Conservation (phyloP, 2,329 filamentous ascomycete genomes). For the Chalara sp. region DNA sequence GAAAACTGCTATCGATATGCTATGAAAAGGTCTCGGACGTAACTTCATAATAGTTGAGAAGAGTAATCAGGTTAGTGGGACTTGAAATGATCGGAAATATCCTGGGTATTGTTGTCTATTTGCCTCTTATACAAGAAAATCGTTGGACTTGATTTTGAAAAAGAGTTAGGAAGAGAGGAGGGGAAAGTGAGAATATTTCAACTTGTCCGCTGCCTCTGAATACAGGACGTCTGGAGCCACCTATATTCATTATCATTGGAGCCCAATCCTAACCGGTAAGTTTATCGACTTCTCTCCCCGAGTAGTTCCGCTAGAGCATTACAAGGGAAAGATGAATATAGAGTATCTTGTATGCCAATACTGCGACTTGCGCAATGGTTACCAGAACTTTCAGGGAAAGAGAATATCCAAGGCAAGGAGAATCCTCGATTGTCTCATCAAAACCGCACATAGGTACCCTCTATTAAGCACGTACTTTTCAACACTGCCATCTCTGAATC, state of each 20-base stretch:
- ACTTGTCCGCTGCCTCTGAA: neutral
- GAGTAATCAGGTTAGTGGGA: constrained; percentile 36
- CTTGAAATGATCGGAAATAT: constrained; percentile 49
- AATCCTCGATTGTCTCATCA: constrained; percentile 47
- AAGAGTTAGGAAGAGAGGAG: too few relatives aligned
- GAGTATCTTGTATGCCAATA: too few relatives aligned
- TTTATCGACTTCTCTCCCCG: too few relatives aligned
- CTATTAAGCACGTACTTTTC: constrained; percentile 52
- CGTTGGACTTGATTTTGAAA: too few relatives aligned
- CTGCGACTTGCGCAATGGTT: too few relatives aligned
- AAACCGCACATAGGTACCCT: constrained; percentile 44
- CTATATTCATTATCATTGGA: constrained; percentile 54
- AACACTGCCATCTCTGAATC: constrained; percentile 46
- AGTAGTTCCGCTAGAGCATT: neutral
- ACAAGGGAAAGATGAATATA: neutral
- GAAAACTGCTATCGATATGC: constrained; percentile 34
- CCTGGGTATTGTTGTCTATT: constrained; percentile 48
- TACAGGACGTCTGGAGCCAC: constrained; percentile 37
- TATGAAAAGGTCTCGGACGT: constrained; percentile 36
- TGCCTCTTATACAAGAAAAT: too few relatives aligned
- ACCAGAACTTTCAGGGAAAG: constrained; percentile 50
- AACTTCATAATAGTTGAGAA: constrained; percentile 36
- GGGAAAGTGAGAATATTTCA: too few relatives aligned
- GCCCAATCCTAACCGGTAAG: constrained; percentile 47
- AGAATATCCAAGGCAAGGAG: too few relatives aligned